Percentiles rank a stretch among this genome's conserved stretches.
Conservation (phyloP, 257 asterid genomes). For the Jasminum sambac region DNA sequence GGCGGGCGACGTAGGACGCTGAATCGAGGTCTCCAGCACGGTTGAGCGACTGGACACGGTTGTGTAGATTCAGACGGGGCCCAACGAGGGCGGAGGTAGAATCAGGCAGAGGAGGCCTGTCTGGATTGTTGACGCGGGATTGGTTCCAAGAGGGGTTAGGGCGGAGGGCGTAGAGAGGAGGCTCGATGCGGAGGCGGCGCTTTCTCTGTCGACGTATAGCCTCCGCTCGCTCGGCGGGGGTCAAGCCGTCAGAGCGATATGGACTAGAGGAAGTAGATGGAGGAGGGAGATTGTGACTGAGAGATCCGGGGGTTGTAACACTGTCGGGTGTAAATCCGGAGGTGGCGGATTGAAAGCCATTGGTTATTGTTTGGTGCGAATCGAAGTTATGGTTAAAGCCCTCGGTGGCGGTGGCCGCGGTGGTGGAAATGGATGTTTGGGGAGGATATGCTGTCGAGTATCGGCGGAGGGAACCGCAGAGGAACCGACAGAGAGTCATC, state of each 20-base stretch:
- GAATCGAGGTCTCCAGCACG: slow-evolving; percentile 86
- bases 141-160: slow-evolving; percentile 44
- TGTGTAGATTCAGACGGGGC: slow-evolving; percentile 80
- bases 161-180: slow-evolving; percentile 76
- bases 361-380: background rate
- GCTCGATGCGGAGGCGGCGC: slow-evolving; percentile 87
- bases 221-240: slow-evolving; percentile 90
- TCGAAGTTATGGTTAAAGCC: background rate
- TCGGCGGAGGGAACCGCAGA: slow-evolving; percentile 56
- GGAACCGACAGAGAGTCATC: slow-evolving; percentile 35
- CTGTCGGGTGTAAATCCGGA: background rate
- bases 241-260: slow-evolving; percentile 56
- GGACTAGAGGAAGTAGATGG: background rate
- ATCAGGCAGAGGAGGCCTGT: slow-evolving; percentile 71
- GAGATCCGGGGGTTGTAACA: background rate
- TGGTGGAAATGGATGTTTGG: slow-evolving; percentile 17
- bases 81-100: slow-evolving; percentile 76
- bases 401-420: slow-evolving; percentile 20
- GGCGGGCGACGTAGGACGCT: slow-evolving; percentile 76
- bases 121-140: slow-evolving; percentile 28
- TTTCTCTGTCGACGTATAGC: slow-evolving; percentile 89
- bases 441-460: slow-evolving; percentile 20
- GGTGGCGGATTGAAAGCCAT: slow-evolving; percentile 12
- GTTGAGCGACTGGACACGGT: slow-evolving; percentile 86
- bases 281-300: slow-evolving; percentile 15